Evolutionary conservation across 2,329 filamentous ascomycete genomes (phyloP).

Genomic region (Paraphaeosphaeria minitans): DNA sequence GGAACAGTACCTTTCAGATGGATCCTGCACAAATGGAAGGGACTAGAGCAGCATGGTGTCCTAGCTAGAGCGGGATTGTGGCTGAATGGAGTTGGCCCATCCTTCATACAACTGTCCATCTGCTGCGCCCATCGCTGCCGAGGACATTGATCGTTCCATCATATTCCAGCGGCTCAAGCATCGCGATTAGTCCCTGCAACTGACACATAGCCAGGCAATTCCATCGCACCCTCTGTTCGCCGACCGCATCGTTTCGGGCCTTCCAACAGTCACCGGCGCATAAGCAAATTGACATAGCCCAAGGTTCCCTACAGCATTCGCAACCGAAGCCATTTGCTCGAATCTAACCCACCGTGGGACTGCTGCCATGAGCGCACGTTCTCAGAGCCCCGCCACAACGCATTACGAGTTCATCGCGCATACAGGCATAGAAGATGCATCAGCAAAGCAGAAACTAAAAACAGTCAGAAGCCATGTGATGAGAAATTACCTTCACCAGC

Average conservation of each 20-base stretch:
- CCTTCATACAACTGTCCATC: not conserved
- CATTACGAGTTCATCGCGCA: conserved; percentile 30
- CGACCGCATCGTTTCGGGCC: not conserved
- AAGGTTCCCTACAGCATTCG: not conserved
- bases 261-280: not conserved
- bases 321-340: not conserved
- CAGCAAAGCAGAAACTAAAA: conserved; percentile 25
- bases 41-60: not conserved
- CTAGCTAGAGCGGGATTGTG: not conserved
- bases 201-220: not conserved
- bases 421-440: conserved; percentile 22
- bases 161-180: not conserved
- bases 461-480: conserved; percentile 33
- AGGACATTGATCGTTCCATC: not conserved
- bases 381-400: conserved; percentile 9
- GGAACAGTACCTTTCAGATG: conserved; percentile 1
- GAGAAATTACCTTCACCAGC: conserved; percentile 28
- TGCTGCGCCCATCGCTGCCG: not conserved
- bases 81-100: not conserved
- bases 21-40: not conserved
- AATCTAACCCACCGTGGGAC: not conserved
- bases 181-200: not conserved
- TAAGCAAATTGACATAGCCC: not conserved
- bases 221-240: not conserved
- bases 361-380: not conserved